Evolutionary conservation across 305 asterid genomes (phyloP), one percentile per base, ranked within the genome.

Genomic region (Fraxinus latifolia): DNA sequence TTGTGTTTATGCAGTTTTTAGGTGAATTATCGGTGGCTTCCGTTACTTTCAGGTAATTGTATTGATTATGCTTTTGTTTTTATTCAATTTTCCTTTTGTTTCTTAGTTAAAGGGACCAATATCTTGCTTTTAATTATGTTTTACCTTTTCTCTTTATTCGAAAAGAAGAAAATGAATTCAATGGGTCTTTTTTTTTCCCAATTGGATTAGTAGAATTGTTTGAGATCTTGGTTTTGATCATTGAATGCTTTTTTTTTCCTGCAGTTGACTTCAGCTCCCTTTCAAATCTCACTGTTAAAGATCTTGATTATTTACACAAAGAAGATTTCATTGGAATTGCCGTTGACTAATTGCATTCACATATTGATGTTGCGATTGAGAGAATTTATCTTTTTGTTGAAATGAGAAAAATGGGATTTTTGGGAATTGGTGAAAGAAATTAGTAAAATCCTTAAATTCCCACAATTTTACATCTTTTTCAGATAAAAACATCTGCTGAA

Each of bases 211-310:
- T 50, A 15, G 7, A 50, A 50, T 50, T 55, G 25, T 88, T 80
- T 82, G 79, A 80, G 84, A 83, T 83, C 87, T 87, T 81, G 82
- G 76, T 74, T 80, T 65, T 2, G 27, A 6, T 73, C 50, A 74
- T 77, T 55, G 76, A 73, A 21, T 80, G 9, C 82, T 44, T 60
- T 82, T 37, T 37, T 44, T 62, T 72, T 25, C 60, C 67, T 21
- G 27, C 74, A 53, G 23, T 55, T 84, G 80, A 68, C 39, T 12
- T n/a, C 17, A 81, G 82, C n/a, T 53, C 34, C 39, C 21, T 68
- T 68, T 68, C 37, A 29, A 68, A 68, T 68, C 74, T 68, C 39
- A 68, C 8, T 27, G 74, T 29, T 68, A 4, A 68, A 12, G 32
- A 21, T 21, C 65, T 65, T 65, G 31, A 21, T 65, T 65, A 65